A percentile compares a stretch with the other conserved stretches of the same genome.
phyloP scores from a whole-genome alignment of 352 stramenopile genomes.

The Pythium phragmiticola region DNA sequence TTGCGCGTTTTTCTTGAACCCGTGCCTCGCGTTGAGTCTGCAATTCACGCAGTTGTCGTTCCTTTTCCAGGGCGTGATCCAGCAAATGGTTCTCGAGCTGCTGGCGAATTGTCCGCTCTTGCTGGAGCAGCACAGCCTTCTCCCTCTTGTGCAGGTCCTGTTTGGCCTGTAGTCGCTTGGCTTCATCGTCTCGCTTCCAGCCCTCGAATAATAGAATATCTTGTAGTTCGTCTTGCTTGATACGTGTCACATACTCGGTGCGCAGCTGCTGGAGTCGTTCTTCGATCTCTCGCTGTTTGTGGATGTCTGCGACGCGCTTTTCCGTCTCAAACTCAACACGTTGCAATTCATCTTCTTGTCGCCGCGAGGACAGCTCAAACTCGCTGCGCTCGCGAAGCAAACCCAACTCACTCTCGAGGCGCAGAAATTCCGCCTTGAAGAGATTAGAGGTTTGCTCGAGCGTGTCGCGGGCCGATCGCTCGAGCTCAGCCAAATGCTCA shows the following conservation, averaged over 20 bases:
- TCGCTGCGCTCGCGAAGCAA: constrained; percentile 61
- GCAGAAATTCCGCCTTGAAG: constrained; percentile 60
- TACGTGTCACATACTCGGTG: constrained; percentile 64
- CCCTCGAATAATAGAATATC: constrained; percentile 69
- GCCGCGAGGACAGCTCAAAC: constrained; percentile 66
- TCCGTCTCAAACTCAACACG: constrained; percentile 72
- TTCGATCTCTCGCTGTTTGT: constrained; percentile 62
- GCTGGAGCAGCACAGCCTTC: constrained; percentile 39
- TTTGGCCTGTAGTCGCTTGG: constrained; percentile 35
- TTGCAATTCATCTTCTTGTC: constrained; percentile 76
- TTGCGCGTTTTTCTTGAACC: constrained; percentile 12
- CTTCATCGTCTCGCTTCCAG: constrained; percentile 73
- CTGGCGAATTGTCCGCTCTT: constrained; percentile 58
- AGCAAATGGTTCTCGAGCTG: constrained; percentile 28
- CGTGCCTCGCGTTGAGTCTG: constrained; percentile 23
- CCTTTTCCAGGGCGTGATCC: constrained; percentile 28
- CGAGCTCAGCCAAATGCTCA: constrained; percentile 60
- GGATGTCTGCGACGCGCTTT: constrained; percentile 55
- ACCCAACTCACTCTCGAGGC: constrained; percentile 47
- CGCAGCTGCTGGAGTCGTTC: constrained; percentile 64
- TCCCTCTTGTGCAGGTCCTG: constrained; percentile 38
- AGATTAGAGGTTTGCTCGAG: constrained; percentile 64
- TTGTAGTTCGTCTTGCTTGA: constrained; percentile 71
- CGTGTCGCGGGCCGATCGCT: constrained; percentile 53
- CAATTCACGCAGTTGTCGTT: constrained; percentile 25